Base-by-base conservation (phyloP, 495 filamentous ascomycete genomes). In the Daldinia childiae region DNA sequence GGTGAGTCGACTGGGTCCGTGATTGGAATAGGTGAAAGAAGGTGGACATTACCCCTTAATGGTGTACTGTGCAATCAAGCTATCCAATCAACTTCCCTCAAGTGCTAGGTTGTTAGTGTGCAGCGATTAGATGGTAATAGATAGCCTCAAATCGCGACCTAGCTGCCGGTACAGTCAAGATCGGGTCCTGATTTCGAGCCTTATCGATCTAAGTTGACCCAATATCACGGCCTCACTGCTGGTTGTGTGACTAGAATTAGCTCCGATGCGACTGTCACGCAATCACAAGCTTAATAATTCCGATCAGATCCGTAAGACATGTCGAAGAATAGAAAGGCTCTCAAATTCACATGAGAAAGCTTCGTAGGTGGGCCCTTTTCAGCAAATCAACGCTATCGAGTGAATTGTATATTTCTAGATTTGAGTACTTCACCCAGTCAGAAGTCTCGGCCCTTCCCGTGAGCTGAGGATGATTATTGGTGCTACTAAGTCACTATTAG, bases 301-400 rank as follows among this genome's bases (percentile, higher is more conserved):
- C 58, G 63, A 63, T 57, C 6, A 54, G 52, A 56, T 67, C 69
- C 64, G 69, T 50, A 56, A 72, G 69, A 72, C 69, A 72, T 66
- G 50, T 58, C 36, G 38, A 45, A 58, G 62, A 66, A 58, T 41
- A 38, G 55, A 36, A 57, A 29, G n/a, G 17, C 24, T 29, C 14
- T 38, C 14, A 24, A 12, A 36, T 60, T 17, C 54, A 51, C 24
- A 34, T 4, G 5, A 19, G 15, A 5, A 27, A 11, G 30, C 4
- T n/a, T 39, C 17, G 8, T 19, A 26, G 17, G 17, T 12, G 17
- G 3, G 19, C 5, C 7, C 24, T 48, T 9, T 8, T 4, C 17
- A 4, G 24, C 19, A 48, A 24, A 48, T 48, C 9, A 19, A 14
- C 6, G 7, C 17, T 24, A 48, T 24, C 17, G 8, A 48, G 43